Conservation (phyloP, 108 stramenopile species). For the Aurantiochytrium sp. region DNA sequence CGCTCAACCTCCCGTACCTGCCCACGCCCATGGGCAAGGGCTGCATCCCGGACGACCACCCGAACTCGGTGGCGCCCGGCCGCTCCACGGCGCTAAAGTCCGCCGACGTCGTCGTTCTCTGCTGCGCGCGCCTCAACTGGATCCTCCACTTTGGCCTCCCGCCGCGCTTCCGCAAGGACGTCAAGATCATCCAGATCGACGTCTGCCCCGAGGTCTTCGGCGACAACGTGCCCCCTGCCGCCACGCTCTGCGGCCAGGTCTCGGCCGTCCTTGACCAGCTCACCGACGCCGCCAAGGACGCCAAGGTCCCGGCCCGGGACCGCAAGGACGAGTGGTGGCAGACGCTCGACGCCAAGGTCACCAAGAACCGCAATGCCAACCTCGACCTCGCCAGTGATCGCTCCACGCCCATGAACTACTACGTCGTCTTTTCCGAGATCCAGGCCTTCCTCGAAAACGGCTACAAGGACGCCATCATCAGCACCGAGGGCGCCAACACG, state of each 20-base stretch:
- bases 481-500: conserved; percentile 8
- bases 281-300: background rate
- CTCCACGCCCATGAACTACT: conserved; percentile 23
- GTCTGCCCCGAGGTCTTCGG: conserved; percentile 6
- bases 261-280: background rate
- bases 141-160: conserved; percentile 18
- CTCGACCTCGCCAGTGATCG: background rate
- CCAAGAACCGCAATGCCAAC: background rate
- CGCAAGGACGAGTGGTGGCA: background rate
- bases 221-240: background rate
- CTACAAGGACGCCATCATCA: conserved; percentile 19
- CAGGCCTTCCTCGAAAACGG: background rate
- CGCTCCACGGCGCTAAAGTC: conserved; percentile 18
- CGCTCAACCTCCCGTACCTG: background rate
- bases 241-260: conserved; percentile 20
- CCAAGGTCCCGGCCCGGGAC: background rate
- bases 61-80: background rate
- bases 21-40: conserved; percentile 29
- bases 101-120: background rate
- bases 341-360: conserved; percentile 1
- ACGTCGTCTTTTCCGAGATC: conserved; percentile 5
- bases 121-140: background rate
- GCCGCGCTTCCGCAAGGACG: background rate
- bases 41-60: conserved; percentile 25
- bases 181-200: conserved; percentile 25